These are phyloP conservation scores for Litchi chinensis DNA, from an alignment of 345 rosid genomes.

Conservation along the genomic window DNA sequence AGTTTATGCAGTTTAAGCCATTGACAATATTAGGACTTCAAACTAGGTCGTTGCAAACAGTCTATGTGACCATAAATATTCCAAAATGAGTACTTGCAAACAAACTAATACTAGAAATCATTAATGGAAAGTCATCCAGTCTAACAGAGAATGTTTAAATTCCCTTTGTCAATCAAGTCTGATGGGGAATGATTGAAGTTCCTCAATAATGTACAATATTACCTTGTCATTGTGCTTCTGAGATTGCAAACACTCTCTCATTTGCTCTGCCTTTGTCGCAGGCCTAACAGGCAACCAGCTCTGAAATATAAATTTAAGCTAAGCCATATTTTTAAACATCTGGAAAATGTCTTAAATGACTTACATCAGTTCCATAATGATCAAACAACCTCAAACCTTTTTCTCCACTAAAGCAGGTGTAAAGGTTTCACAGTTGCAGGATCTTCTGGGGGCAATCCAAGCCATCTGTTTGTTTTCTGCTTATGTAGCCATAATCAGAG, in stretches of 20 bases:
- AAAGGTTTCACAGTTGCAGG: constrained; percentile 63
- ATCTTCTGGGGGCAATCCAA: constrained; percentile 86
- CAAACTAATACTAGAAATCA: neutral
- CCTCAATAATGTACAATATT: neutral
- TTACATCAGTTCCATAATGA: constrained; percentile 5
- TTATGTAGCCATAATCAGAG: constrained; percentile 37
- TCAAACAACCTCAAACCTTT: constrained; percentile 43
- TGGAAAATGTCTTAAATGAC: neutral
- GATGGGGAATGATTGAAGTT: neutral
- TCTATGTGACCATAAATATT: neutral
- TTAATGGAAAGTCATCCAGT: constrained; percentile 4
- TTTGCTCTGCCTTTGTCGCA: constrained; percentile 89
- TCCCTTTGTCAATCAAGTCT: neutral
- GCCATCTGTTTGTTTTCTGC: constrained; percentile 87
- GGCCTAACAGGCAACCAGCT: constrained; percentile 80
- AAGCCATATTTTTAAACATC: neutral
- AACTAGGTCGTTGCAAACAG: neutral
- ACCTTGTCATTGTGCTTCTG: constrained; percentile 92
- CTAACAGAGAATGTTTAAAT: neutral
- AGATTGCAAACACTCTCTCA: constrained; percentile 89
- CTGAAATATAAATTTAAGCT: constrained; percentile 48
- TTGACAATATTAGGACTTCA: neutral
- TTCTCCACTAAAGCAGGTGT: constrained; percentile 69
- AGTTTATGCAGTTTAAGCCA: neutral
- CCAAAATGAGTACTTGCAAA: neutral